Percentiles rank a stretch among this genome's conserved stretches.
These are phyloP conservation scores for Cryptosporidium tyzzeri DNA, from an alignment of 169 alveolate genomes.

Conservation along the genomic window DNA sequence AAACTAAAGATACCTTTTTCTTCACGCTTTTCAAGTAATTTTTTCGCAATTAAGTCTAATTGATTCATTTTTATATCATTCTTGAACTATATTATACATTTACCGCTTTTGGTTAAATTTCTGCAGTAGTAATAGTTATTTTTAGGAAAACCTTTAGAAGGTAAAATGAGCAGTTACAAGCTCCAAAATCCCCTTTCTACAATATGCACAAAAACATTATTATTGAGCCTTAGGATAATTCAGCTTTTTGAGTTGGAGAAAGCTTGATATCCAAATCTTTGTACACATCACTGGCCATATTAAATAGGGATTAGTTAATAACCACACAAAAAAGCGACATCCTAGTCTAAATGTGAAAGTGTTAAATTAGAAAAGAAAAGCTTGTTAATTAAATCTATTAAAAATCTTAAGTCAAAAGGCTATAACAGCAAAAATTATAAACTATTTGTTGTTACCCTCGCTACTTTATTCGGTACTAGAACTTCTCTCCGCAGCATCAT, in stretches of 20 bases:
- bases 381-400: neutral
- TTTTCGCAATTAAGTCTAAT: neutral
- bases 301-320: neutral
- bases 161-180: neutral
- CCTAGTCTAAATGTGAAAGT: neutral
- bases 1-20: slow-evolving; percentile 17
- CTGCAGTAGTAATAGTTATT: neutral
- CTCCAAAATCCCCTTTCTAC: neutral
- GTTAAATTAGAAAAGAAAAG: neutral
- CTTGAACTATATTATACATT: neutral
- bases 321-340: neutral
- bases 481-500: slow-evolving; percentile 42
- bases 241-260: neutral
- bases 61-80: slow-evolving; percentile 3
- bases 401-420: slow-evolving; percentile 6
- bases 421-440: neutral
- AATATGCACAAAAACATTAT: too few species aligned
- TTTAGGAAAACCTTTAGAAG: too few species aligned
- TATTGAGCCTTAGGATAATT: neutral
- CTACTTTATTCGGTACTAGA: neutral
- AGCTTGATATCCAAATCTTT: neutral
- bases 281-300: neutral
- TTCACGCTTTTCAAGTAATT: slow-evolving; percentile 16
- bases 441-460: neutral
- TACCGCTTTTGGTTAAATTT: neutral